Evolutionary conservation across 2,329 filamentous ascomycete species (phyloP), one percentile per base, ranked within the genome.

Genomic region (Arthroderma sp.): DNA sequence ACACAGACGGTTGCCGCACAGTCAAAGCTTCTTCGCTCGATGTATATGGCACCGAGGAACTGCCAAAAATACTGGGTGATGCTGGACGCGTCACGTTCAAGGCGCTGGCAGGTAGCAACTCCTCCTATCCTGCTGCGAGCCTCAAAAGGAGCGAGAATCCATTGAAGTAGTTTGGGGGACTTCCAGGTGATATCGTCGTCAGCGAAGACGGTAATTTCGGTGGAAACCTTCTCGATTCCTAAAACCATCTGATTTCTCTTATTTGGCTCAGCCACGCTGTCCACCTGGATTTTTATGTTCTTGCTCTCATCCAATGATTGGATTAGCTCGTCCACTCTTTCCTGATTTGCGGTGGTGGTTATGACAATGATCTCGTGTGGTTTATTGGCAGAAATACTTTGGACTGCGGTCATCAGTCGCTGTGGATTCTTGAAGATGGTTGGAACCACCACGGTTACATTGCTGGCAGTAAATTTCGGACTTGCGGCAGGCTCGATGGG

Each of bases 101-200:
- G 77, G 49, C 83, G 70, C 66, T 93, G 86, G 61, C 83, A 88
- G 43, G 86, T 89, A 34, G 85, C 85, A 45, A 91, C 86, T 38
- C 84, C 86, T 46, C 86, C 86, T 53, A 89, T 85, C 50, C 72
- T 69, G 40, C 55, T 48, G 22, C 87, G 76, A 22, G 15, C 15
- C 62, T 93, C 84, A 50, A 94, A 91, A 0, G 86, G 86, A n/a
- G 86, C 86, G 47, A 94, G 70, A 45, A 93, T 81, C 86, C 85
- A 93, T 30, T 81, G 82, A 56, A 89, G 74, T 52, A 91, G 75
- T 38, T 82, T 86, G n/a, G 72, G 69, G 2, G 85, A 85, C 15
- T 22, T 22, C 80, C 86, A 89, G 53, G 81, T 83, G 46, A 93
- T 86, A 62, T 94, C 86, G 63, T 93, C 86, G 59, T 94, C 86